Evolutionary conservation across 192 early-diverging fungal species (phyloP).

Genomic region (Glomus cerebriforme): DNA sequence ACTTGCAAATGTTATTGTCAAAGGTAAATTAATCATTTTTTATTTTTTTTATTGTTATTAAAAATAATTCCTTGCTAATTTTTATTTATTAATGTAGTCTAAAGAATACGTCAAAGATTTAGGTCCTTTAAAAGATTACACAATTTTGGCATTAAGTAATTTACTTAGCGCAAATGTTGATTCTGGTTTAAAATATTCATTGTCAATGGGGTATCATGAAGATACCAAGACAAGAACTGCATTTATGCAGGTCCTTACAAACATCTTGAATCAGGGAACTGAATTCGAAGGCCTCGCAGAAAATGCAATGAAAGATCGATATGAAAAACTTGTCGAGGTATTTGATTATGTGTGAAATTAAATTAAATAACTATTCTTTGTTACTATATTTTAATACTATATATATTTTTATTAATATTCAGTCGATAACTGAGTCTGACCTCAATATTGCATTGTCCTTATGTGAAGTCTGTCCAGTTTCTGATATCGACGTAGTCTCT

Average conservation of each 20-base stretch:
- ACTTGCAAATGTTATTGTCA: constrained; percentile 36
- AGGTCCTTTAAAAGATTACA: constrained; percentile 75
- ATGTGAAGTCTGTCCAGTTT: constrained; percentile 81
- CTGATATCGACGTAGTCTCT: constrained; percentile 89
- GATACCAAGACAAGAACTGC: constrained; percentile 84
- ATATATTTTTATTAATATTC: background rate
- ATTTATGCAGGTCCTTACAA: constrained; percentile 92
- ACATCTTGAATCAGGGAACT: constrained; percentile 87
- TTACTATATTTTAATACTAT: background rate
- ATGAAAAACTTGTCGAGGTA: constrained; percentile 78
- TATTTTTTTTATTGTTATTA: constrained; percentile 11
- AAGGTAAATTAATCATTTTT: constrained; percentile 35
- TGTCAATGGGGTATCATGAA: constrained; percentile 90
- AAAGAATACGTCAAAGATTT: constrained; percentile 66
- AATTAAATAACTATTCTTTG: background rate
- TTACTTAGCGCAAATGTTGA: constrained; percentile 92
- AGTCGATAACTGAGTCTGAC: constrained; percentile 67
- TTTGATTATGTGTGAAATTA: constrained; percentile 15
- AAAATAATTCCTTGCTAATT: background rate
- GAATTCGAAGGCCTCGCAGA: constrained; percentile 79
- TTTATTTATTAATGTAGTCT: constrained; percentile 37
- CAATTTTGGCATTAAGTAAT: constrained; percentile 87
- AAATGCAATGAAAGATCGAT: constrained; percentile 75
- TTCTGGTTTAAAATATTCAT: constrained; percentile 85
- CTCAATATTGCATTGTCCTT: constrained; percentile 80